phyloP scores from a whole-genome alignment of 805 yeast species.

The Diddensiella santjacobensis region DNA sequence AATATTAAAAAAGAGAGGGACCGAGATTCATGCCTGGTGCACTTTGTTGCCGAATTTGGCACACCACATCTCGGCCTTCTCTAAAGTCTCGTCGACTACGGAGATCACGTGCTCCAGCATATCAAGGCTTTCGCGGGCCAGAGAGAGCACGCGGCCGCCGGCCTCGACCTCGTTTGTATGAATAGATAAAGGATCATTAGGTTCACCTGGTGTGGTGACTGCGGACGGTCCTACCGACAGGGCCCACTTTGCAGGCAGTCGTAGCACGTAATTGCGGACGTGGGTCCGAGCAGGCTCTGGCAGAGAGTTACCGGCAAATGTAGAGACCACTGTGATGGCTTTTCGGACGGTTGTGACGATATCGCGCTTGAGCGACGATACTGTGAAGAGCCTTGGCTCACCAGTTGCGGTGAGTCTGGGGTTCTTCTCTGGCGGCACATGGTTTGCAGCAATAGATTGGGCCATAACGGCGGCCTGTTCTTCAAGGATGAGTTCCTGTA shows the following conservation, averaged over 20 bases:
- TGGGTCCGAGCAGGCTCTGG: constrained; percentile 77
- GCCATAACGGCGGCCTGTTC: constrained; percentile 31
- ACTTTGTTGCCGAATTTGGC: constrained; percentile 29
- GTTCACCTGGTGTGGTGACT: constrained; percentile 1
- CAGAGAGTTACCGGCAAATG: constrained; percentile 69
- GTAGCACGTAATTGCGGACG: constrained; percentile 73
- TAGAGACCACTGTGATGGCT: constrained; percentile 79
- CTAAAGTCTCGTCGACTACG: constrained; percentile 80
- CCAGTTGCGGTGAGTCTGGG: background rate
- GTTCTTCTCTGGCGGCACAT: constrained; percentile 36
- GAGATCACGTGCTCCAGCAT: constrained; percentile 79
- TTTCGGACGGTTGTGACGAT: constrained; percentile 86
- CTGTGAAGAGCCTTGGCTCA: constrained; percentile 21
- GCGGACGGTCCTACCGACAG: constrained; percentile 28
- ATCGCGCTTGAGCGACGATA: constrained; percentile 60
- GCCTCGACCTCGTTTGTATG: constrained; percentile 27
- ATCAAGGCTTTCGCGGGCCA: constrained; percentile 86
- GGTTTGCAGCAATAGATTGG: constrained; percentile 26
- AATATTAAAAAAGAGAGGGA: background rate
- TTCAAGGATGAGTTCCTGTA: constrained; percentile 52
- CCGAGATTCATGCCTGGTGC: background rate
- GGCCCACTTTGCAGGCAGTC: constrained; percentile 74
- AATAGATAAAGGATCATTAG: background rate
- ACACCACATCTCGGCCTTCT: constrained; percentile 81
- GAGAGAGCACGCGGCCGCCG: constrained; percentile 68